Conservation (phyloP, 73 alveolate species). For the Paramecium sexaurelia region DNA sequence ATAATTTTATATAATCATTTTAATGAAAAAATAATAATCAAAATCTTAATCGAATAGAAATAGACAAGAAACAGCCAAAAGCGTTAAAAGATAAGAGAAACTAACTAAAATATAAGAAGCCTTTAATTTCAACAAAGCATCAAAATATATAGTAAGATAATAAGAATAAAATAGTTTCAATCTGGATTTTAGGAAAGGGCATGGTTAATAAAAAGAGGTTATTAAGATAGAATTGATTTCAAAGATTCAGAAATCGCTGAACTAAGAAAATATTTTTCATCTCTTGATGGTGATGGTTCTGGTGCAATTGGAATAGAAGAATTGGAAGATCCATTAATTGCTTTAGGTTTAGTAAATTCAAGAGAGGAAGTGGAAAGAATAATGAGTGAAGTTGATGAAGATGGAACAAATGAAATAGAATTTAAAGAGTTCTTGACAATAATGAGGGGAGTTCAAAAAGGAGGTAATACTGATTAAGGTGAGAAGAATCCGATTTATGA, state of each 20-base stretch:
- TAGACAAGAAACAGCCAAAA: neutral
- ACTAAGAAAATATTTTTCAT: conserved; percentile 78
- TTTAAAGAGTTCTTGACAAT: conserved; percentile 89
- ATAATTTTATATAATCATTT: neutral
- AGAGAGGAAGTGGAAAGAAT: conserved; percentile 86
- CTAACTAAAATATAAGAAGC: conserved; percentile 39
- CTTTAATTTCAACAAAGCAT: conserved; percentile 29
- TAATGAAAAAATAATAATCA: neutral
- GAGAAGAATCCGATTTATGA: conserved; percentile 68
- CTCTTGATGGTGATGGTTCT: conserved; percentile 87
- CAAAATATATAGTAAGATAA: conserved; percentile 4
- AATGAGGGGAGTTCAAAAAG: conserved; percentile 81
- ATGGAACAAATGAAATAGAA: conserved; percentile 86
- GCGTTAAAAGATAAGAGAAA: neutral
- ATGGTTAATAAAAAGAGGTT: conserved; percentile 80
- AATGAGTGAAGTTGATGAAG: conserved; percentile 85
- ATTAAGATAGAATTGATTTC: conserved; percentile 73
- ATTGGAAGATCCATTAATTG: conserved; percentile 93
- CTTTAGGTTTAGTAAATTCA: conserved; percentile 89
- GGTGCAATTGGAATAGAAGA: conserved; percentile 92
- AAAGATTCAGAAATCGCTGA: conserved; percentile 69
- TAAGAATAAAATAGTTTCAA: neutral
- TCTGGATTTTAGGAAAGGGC: conserved; percentile 73
- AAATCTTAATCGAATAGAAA: neutral
- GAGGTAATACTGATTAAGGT: conserved; percentile 54